A percentile compares a stretch with the other conserved stretches of the same genome.
These are phyloP conservation scores for Pisolithus thermaeus DNA, from an alignment of 1,284 basidiomycete species.

Conservation along the genomic window DNA sequence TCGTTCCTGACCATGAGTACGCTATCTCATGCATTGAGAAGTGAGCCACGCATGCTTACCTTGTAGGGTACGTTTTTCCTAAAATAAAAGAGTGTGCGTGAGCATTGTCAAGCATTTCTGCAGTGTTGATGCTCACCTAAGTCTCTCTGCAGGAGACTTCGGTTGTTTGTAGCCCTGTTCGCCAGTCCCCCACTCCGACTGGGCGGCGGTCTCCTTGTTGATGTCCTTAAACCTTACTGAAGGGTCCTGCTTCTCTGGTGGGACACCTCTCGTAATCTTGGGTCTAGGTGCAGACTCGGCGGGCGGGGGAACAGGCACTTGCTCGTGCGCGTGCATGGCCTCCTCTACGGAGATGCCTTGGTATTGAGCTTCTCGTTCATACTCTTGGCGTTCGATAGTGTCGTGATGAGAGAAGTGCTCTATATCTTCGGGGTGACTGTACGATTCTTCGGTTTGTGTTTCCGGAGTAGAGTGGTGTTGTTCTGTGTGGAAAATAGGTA, in stretches of 20 bases:
- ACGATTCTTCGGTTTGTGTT: conserved; percentile 93
- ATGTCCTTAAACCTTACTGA: conserved; percentile 53
- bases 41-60: conserved; percentile 39
- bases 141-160: conserved; percentile 58
- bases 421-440: conserved; percentile 87
- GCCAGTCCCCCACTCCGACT: conserved; percentile 69
- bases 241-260: conserved; percentile 64
- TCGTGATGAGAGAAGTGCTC: conserved; percentile 90
- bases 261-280: conserved; percentile 49
- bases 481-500: conserved; percentile 40
- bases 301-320: conserved; percentile 1
- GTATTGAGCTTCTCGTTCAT: conserved; percentile 73
- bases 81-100: conserved; percentile 1
- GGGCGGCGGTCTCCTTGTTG: conserved; percentile 40
- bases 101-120: not conserved
- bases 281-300: conserved; percentile 32
- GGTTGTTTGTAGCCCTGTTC: conserved; percentile 73
- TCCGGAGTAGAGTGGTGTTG: conserved; percentile 93
- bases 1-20: conserved; percentile 45
- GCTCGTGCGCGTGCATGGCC: conserved; percentile 46
- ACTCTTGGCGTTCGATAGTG: conserved; percentile 82
- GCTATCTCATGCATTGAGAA: conserved; percentile 19
- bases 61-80: conserved; percentile 83
- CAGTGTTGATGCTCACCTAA: conserved; percentile 45
- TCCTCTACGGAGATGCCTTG: conserved; percentile 78